These are phyloP conservation scores for Talaromyces trachyspermus DNA, from an alignment of 495 filamentous ascomycete species.

Conservation along the genomic window DNA sequence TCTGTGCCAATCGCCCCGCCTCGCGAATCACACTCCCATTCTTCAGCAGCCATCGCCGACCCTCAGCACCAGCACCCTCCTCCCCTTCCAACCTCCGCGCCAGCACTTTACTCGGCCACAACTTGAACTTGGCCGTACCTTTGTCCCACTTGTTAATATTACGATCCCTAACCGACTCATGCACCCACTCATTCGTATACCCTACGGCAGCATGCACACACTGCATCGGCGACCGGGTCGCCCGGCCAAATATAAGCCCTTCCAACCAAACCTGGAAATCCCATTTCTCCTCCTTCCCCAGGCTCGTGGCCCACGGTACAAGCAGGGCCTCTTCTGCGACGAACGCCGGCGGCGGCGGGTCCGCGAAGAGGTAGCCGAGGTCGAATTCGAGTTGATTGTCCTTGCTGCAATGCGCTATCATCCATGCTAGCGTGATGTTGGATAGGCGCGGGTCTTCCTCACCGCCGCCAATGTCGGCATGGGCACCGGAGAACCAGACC, in stretches of 20 bases:
- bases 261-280: constrained; percentile 6
- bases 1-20: constrained; percentile 2
- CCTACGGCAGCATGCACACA: constrained; percentile 7
- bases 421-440: constrained; percentile 42
- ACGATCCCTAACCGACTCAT: constrained; percentile 20
- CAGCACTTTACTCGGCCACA: constrained; percentile 7
- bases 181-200: constrained; percentile 20
- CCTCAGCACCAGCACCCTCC: no score
- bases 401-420: constrained; percentile 31
- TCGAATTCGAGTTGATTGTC: constrained; percentile 17
- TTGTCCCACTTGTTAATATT: not conserved
- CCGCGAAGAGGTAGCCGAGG: constrained; percentile 13
- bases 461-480: constrained; percentile 46
- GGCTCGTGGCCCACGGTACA: constrained; percentile 15
- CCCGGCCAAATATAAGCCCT: constrained; percentile 8
- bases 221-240: constrained; percentile 13
- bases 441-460: constrained; percentile 26
- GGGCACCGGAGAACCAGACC: constrained; percentile 51
- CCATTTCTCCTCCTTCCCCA: constrained; percentile 7
- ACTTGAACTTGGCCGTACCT: not conserved
- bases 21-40: not conserved
- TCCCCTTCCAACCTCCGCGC: not conserved
- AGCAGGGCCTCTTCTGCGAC: not conserved
- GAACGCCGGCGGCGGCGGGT: constrained; percentile 2
- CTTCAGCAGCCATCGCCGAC: not conserved